Base-by-base conservation (phyloP, 2,329 filamentous ascomycete genomes). In the Alternaria triticimaculans region DNA sequence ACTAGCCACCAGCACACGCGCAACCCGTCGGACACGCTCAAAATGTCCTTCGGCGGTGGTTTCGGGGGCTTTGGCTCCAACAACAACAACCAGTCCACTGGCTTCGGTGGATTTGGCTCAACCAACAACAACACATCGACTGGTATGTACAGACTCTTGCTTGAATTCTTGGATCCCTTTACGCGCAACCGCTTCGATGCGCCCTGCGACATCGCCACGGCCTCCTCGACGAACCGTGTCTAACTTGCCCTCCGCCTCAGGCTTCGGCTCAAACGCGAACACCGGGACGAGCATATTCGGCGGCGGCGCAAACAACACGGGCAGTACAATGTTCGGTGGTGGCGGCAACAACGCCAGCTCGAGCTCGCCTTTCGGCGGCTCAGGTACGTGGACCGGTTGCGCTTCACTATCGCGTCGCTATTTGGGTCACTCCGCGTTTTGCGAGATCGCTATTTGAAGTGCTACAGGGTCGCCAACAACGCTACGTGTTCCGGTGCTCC, bases 41-140 rank as follows among this genome's bases (percentile, higher is more conserved):
- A 62, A 50, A 78, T 80, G 77, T 78, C 76, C 61, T 91, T 91
- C 70, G 88, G 87, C 80, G 70, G 81, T 64, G 76, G 73, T 59
- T 78, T 77, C 60, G 76, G 74, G 69, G 83, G 83, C 72, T 85
- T 84, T 72, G 83, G 83, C 69, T 76, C 81, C 55, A 80, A 75
- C 64, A 76, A 76, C 64, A 69, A 68, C 54, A 78, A 80, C 59
- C 70, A 74, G 67, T 70, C 67, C 55, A 67, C 65, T 48, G 68
- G 69, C 66, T 78, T 78, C 73, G 82, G 75, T 62, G 82, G 81
- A 59, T 84, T 84, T 74, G 82, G 82, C 25, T 71, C 80, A 20
- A 60, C 23, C 49, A 79, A 69, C 69, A 74, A 71, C 60, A 80
- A 76, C 66, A 70, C 49, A 37, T 77, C 76, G 66, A 76, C 84